Evolutionary conservation across 768 basidiomycete species (phyloP).

Genomic region (Pleurotus sapidus): DNA sequence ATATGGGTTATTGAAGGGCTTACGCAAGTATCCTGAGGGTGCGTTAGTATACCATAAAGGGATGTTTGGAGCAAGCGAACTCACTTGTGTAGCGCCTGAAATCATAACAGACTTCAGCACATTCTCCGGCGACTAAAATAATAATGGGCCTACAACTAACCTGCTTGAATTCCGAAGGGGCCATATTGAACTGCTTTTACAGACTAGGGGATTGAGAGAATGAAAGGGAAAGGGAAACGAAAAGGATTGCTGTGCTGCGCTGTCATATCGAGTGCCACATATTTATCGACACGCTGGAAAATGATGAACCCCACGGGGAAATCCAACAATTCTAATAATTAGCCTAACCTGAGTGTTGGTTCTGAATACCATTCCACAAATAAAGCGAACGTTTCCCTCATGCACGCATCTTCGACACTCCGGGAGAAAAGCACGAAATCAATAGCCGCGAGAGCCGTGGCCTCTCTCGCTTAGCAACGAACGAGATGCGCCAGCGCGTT

Average conservation of each 20-base stretch:
- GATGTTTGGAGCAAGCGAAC: slow-evolving; percentile 11
- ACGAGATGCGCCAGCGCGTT: too few species aligned
- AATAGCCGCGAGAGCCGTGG: too few species aligned
- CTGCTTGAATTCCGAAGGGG: slow-evolving; percentile 5
- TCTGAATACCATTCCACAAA: too few species aligned
- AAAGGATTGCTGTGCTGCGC: neutral
- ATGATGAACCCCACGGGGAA: slow-evolving; percentile 6
- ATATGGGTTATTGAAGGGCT: slow-evolving; percentile 7
- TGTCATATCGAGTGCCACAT: neutral
- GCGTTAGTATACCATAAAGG: slow-evolving; percentile 5
- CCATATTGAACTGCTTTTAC: neutral
- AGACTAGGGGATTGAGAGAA: neutral
- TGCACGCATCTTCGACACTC: too few species aligned
- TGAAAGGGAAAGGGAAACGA: neutral
- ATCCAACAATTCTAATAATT: neutral
- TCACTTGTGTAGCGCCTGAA: slow-evolving; percentile 49
- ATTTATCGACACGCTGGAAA: slow-evolving; percentile 5
- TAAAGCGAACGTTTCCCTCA: too few species aligned
- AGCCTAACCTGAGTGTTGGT: neutral
- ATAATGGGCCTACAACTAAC: neutral
- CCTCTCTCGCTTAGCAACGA: too few species aligned
- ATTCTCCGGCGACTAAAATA: neutral
- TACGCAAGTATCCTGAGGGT: slow-evolving; percentile 34
- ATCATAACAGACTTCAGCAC: neutral
- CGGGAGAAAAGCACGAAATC: too few species aligned